Conservation (phyloP, 345 rosid species). For the Heritiera littoralis region DNA sequence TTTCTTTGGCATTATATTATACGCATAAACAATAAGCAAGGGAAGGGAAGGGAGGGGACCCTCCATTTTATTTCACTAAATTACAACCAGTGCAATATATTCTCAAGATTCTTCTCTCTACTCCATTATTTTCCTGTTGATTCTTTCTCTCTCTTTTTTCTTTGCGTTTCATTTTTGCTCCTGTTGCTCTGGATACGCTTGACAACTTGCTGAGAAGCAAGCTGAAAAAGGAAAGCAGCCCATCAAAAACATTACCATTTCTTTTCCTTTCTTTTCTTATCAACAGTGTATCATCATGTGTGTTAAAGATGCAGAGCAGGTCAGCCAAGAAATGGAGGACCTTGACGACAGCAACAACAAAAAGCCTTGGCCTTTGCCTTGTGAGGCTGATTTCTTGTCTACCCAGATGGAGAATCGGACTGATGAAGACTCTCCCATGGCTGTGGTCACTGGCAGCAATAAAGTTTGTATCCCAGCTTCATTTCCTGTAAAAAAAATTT, state of each 20-base stretch:
- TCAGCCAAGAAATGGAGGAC: slow-evolving; percentile 32
- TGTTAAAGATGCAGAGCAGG: slow-evolving; percentile 46
- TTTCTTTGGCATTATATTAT: background rate
- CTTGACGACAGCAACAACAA: slow-evolving; percentile 24
- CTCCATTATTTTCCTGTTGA: slow-evolving; percentile 21
- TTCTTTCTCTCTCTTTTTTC: background rate
- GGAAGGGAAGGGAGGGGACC: slow-evolving; percentile 3
- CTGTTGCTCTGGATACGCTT: slow-evolving; percentile 32
- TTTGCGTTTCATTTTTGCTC: background rate
- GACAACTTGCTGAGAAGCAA: slow-evolving; percentile 1
- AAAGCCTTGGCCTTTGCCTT: slow-evolving; percentile 43
- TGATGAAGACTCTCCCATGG: slow-evolving; percentile 23
- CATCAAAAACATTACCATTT: background rate
- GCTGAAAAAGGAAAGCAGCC: background rate
- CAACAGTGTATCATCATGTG: slow-evolving; percentile 53
- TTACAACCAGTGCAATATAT: slow-evolving; percentile 20
- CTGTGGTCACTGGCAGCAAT: slow-evolving; percentile 33
- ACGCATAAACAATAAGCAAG: background rate
- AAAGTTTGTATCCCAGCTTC: slow-evolving; percentile 33
- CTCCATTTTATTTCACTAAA: slow-evolving; percentile 5
- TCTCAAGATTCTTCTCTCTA: slow-evolving; percentile 43
- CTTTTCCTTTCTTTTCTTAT: background rate
- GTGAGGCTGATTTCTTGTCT: slow-evolving; percentile 32
- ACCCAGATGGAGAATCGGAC: slow-evolving; percentile 43
- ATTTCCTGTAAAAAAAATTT: slow-evolving; percentile 41